phyloP scores from a whole-genome alignment of 2,329 filamentous ascomycete species.

The Paramyrothecium sp. region DNA sequence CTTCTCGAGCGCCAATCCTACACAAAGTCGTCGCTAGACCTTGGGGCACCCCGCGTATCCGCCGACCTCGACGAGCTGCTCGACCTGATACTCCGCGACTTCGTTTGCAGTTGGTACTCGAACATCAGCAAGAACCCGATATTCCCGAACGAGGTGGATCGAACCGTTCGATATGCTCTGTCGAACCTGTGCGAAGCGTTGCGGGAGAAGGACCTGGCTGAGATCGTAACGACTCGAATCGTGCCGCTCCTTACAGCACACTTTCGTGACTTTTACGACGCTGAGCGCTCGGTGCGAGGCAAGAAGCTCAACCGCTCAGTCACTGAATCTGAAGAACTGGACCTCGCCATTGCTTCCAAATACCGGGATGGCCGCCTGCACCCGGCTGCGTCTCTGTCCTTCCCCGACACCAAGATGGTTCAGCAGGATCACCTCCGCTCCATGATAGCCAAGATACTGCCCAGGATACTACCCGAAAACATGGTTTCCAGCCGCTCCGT shows the following conservation, averaged over 20 bases:
- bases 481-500: conserved; percentile 81
- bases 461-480: conserved; percentile 68
- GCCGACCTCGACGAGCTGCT: conserved; percentile 78
- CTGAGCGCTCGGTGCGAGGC: conserved; percentile 82
- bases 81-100: conserved; percentile 75
- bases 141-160: conserved; percentile 87
- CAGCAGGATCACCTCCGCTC: conserved; percentile 88
- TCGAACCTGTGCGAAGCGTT: conserved; percentile 70
- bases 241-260: conserved; percentile 88
- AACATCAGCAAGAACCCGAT: conserved; percentile 77
- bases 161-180: conserved; percentile 71
- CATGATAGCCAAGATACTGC: conserved; percentile 70
- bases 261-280: conserved; percentile 86
- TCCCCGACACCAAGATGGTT: conserved; percentile 77
- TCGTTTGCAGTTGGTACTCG: conserved; percentile 84
- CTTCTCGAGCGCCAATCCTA: conserved; percentile 68
- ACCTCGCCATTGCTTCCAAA: conserved; percentile 92
- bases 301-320: conserved; percentile 84
- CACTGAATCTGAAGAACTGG: conserved; percentile 94
- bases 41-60: conserved; percentile 74
- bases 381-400: conserved; percentile 77
- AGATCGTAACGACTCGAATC: conserved; percentile 75
- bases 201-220: conserved; percentile 76
- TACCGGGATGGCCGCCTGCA: conserved; percentile 89
- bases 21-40: conserved; percentile 67